Evolutionary conservation across 2,329 filamentous ascomycete species (phyloP).

Genomic region (Xylaria polymorpha): DNA sequence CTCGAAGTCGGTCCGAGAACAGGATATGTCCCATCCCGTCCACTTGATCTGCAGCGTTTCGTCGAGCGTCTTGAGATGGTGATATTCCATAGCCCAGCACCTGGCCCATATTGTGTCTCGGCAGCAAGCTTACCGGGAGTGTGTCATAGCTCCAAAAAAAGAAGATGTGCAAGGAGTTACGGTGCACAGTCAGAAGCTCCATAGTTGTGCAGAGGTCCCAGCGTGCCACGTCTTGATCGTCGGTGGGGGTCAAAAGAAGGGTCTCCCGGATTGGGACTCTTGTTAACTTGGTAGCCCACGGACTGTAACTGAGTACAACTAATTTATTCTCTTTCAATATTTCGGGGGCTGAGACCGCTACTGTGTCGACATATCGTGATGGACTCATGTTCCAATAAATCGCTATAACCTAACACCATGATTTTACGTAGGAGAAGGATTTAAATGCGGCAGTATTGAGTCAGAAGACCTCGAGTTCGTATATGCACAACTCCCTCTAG

Average conservation of each 20-base stretch:
- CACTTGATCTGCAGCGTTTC: slow-evolving; percentile 30
- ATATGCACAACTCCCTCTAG: not conserved
- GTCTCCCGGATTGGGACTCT: not conserved
- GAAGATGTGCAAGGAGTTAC: slow-evolving; percentile 16
- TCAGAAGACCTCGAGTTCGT: not conserved
- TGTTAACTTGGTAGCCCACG: slow-evolving; percentile 10
- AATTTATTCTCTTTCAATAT: slow-evolving; percentile 26
- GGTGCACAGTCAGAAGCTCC: slow-evolving; percentile 24
- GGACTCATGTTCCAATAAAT: slow-evolving; percentile 16
- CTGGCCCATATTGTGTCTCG: slow-evolving; percentile 26
- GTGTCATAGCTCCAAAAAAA: not conserved
- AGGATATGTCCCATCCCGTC: slow-evolving; percentile 16
- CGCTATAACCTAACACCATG: not conserved
- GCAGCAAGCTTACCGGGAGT: slow-evolving; percentile 14
- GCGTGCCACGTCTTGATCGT: slow-evolving; percentile 28
- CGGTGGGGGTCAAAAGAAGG: slow-evolving; percentile 1
- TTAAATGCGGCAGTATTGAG: not conserved
- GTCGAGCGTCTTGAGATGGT: slow-evolving; percentile 32
- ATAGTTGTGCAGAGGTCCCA: slow-evolving; percentile 30
- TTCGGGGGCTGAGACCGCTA: slow-evolving; percentile 17
- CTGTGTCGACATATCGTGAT: slow-evolving; percentile 24
- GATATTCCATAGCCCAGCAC: slow-evolving; percentile 15
- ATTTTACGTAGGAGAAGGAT: not conserved
- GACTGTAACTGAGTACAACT: slow-evolving; percentile 27
- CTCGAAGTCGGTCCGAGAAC: slow-evolving; percentile 37